A percentile compares a stretch with the other conserved stretches of the same genome.
phyloP scores from a whole-genome alignment of 768 basidiomycete genomes.

The Naganishia antarctica region DNA sequence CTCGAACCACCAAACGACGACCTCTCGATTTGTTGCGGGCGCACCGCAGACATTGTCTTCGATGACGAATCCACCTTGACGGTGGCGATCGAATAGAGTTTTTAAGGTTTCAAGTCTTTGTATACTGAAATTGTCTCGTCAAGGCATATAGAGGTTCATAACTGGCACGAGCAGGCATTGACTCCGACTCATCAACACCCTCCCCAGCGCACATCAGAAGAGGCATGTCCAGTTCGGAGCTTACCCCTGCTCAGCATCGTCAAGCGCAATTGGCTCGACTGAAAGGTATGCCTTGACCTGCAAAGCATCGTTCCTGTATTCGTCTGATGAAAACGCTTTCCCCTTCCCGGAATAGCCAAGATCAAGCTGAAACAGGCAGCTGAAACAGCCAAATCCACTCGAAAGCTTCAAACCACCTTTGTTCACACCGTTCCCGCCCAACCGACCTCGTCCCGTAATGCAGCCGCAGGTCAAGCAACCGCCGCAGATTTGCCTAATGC shows the following conservation, averaged over 20 bases:
- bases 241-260: slow-evolving; percentile 36
- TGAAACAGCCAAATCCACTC: slow-evolving; percentile 29
- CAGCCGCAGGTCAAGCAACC: slow-evolving; percentile 10
- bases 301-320: neutral
- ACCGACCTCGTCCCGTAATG: slow-evolving; percentile 26
- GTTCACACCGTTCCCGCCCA: slow-evolving; percentile 16
- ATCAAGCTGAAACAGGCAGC: slow-evolving; percentile 34
- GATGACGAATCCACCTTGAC: neutral
- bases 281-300: slow-evolving; percentile 11
- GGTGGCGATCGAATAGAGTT: neutral
- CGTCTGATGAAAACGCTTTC: neutral
- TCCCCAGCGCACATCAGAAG: neutral
- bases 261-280: slow-evolving; percentile 28
- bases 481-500: slow-evolving; percentile 19
- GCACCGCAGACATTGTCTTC: too few species aligned
- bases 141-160: too few species aligned
- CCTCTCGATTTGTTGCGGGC: too few species aligned
- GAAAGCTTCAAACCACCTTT: neutral
- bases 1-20: too few species aligned
- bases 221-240: slow-evolving; percentile 5
- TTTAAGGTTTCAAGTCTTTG: neutral
- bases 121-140: too few species aligned
- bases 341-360: slow-evolving; percentile 21
- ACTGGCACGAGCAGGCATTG: too few species aligned
- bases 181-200: too few species aligned